phyloP scores from a whole-genome alignment of 345 rosid genomes.

The Camelina hispida region DNA sequence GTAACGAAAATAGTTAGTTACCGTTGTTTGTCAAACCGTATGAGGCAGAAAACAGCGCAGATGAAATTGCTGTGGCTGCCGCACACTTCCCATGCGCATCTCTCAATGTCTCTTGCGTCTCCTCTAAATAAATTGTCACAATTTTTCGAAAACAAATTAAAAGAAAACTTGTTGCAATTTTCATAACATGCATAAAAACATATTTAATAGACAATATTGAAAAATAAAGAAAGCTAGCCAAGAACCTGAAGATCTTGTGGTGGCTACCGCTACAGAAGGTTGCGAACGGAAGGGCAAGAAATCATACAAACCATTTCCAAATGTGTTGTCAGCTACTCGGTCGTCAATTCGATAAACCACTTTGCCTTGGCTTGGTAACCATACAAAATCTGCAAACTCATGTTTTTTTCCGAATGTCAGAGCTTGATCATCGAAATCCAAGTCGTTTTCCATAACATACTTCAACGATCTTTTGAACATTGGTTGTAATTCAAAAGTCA shows the following conservation, averaged over 20 bases:
- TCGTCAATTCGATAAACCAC: constrained; percentile 71
- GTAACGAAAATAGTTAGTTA: constrained; percentile 14
- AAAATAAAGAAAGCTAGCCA: neutral
- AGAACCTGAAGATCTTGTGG: constrained; percentile 58
- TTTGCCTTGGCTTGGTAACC: constrained; percentile 76
- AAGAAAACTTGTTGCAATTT: neutral
- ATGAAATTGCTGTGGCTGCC: constrained; percentile 39
- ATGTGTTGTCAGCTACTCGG: constrained; percentile 48
- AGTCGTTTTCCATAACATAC: constrained; percentile 49
- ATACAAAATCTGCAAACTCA: constrained; percentile 73
- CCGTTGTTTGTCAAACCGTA: constrained; percentile 69
- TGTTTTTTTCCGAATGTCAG: constrained; percentile 59
- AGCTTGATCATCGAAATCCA: constrained; percentile 55
- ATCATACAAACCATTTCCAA: constrained; percentile 65
- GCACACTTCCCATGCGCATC: constrained; percentile 53
- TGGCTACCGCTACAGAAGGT: constrained; percentile 43
- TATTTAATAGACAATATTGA: neutral
- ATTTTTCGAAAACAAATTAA: neutral
- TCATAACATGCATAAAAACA: neutral
- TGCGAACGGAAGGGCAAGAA: constrained; percentile 66
- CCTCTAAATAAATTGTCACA: constrained; percentile 47
- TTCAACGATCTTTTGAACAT: constrained; percentile 70
- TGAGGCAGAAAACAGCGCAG: constrained; percentile 44
- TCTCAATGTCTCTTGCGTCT: constrained; percentile 49
- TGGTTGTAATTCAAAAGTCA: constrained; percentile 65